Percentiles rank a stretch among this genome's conserved stretches.
These are phyloP conservation scores for Sicyos edulis DNA, from an alignment of 306 rosid species.

Conservation along the genomic window DNA sequence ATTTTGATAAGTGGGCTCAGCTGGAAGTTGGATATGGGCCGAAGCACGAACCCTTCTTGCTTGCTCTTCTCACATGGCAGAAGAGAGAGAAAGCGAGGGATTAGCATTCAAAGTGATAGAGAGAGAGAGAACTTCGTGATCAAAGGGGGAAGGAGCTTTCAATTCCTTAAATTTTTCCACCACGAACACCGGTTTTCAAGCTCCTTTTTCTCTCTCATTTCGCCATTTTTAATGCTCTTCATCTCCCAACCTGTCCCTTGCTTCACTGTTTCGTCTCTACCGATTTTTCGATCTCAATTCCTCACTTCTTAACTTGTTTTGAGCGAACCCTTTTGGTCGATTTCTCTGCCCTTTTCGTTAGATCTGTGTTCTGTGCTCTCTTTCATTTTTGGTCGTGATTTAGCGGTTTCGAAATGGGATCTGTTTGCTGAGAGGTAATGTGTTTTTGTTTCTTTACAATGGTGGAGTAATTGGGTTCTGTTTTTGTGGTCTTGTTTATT, in stretches of 20 bases:
- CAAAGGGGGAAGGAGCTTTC: not conserved
- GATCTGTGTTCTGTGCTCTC: slow-evolving; percentile 5
- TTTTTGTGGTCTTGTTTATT: slow-evolving; percentile 5
- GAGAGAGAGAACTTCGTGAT: slow-evolving; percentile 13
- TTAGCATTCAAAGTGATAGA: slow-evolving; percentile 12
- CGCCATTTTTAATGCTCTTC: slow-evolving; percentile 13
- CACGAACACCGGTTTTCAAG: not conserved
- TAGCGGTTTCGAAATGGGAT: slow-evolving; percentile 11
- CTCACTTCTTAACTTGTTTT: not conserved
- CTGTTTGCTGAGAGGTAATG: slow-evolving; percentile 21
- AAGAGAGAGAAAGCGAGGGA: slow-evolving; percentile 8
- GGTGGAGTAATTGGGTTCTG: not conserved
- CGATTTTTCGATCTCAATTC: not conserved
- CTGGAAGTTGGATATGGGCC: slow-evolving; percentile 2
- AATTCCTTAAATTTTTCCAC: slow-evolving; percentile 21
- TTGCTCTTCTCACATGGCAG: slow-evolving; percentile 17
- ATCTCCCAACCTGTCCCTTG: not conserved
- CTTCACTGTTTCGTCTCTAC: not conserved
- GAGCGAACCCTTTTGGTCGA: not conserved
- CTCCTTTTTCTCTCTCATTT: slow-evolving; percentile 15
- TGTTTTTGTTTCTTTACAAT: not conserved
- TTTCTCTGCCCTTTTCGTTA: not conserved
- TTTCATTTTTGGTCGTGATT: not conserved
- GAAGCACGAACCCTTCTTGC: slow-evolving; percentile 5
- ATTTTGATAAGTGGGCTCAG: slow-evolving; percentile 9